Conservation (phyloP, 352 stramenopile genomes). For the Globisporangium okanoganense region DNA sequence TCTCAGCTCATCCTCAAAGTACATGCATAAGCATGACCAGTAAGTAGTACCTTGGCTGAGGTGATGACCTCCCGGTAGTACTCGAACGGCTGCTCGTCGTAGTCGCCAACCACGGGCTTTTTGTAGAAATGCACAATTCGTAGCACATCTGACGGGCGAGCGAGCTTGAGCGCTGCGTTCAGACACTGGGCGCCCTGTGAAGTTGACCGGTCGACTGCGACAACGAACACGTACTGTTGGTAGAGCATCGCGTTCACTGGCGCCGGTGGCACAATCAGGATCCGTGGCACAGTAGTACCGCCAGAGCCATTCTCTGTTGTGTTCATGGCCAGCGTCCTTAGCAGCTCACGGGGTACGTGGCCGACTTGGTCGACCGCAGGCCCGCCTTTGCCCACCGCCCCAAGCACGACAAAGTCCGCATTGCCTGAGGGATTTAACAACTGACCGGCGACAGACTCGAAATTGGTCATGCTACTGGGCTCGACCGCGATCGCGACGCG, state of each 20-base stretch:
- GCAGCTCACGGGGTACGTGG: constrained; percentile 49
- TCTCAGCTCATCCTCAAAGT: neutral
- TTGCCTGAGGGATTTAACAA: constrained; percentile 20
- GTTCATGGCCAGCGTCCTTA: constrained; percentile 10
- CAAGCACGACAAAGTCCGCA: constrained; percentile 51
- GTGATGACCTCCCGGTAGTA: constrained; percentile 31
- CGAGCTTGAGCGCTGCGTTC: constrained; percentile 52
- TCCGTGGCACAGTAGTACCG: neutral
- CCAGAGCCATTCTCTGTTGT: constrained; percentile 7
- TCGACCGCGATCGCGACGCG: constrained; percentile 35
- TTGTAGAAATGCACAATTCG: constrained; percentile 64
- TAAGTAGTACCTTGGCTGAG: constrained; percentile 8
- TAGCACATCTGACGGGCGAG: constrained; percentile 36
- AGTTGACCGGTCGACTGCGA: constrained; percentile 40
- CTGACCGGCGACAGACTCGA: constrained; percentile 22
- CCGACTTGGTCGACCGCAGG: constrained; percentile 52
- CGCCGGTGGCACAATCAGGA: constrained; percentile 41
- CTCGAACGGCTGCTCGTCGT: constrained; percentile 28
- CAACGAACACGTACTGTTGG: constrained; percentile 47
- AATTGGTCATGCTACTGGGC: neutral
- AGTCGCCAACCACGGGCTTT: constrained; percentile 33
- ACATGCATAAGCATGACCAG: too few relatives aligned
- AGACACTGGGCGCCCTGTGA: constrained; percentile 27
- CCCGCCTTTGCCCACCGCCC: constrained; percentile 53
- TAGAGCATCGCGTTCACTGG: constrained; percentile 41